Percentiles rank a stretch among this genome's conserved stretches.
Conservation (phyloP, 305 asterid genomes). For the Lippia alba region DNA sequence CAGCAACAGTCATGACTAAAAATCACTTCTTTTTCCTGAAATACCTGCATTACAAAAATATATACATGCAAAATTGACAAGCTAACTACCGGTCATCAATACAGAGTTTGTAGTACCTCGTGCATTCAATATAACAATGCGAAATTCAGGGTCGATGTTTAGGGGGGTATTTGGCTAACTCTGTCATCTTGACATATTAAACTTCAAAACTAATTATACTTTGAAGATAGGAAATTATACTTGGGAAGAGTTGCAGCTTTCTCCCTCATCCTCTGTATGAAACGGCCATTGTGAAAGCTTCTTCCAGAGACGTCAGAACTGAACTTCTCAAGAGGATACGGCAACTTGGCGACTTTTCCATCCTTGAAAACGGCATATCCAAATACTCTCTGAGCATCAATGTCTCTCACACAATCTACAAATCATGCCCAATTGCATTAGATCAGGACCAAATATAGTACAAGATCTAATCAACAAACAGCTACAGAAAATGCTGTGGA, state of each 20-base stretch:
- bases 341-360: conserved; percentile 54
- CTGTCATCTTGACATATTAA: no score
- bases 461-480: not conserved
- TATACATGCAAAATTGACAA: no score
- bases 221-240: conserved; percentile 41
- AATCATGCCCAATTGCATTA: conserved; percentile 11
- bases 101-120: not conserved
- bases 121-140: not conserved
- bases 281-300: conserved; percentile 84
- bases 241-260: conserved; percentile 74
- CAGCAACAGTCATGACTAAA: conserved; percentile 3
- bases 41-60: no score
- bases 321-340: conserved; percentile 76
- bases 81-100: not conserved
- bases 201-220: no score
- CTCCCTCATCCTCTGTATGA: conserved; percentile 76
- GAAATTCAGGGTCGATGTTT: not conserved
- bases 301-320: conserved; percentile 67
- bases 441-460: no score
- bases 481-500: not conserved
- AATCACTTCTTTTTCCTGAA: not conserved
- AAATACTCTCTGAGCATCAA: conserved; percentile 74
- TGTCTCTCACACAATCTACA: conserved; percentile 67
- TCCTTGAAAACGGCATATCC: conserved; percentile 78
- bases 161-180: not conserved